Evolutionary conservation across 306 rosid genomes (phyloP), one percentile per base, ranked within the genome.

Genomic region (Citrullus mucosospermus): DNA sequence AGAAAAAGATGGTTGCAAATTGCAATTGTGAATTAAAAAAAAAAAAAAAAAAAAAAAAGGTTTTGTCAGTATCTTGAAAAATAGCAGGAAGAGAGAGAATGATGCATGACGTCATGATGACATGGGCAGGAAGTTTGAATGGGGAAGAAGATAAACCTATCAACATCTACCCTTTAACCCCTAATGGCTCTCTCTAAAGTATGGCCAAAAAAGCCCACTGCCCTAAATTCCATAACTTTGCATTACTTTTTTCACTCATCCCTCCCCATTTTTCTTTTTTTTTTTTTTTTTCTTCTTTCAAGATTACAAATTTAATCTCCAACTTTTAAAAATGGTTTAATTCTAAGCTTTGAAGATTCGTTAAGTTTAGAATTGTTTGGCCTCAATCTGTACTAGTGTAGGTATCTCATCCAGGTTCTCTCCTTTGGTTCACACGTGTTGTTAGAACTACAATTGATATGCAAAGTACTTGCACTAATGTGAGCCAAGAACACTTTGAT

Each of bases 171-270:
- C 20, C 53, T 12, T 69, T 69, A 43, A n/a, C 75, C 36, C 20
- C 46, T 17, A 34, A 66, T 34, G 72, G 28, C 71, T 65, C 65
- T 22, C 65, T 65, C 44, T 28, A 65, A 65, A 65, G 16, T 30
- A 62, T 62, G 39, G 70, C 70, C 70, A 32, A 63, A 63, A 63
- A 32, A 32, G 70, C 70, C 70, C 72, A 66, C 72, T 66, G 50
- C 72, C 72, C 72, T 66, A 16, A 66, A 66, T 66, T 66, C 43
- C 50, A 36, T 38, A 62, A 61, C 39, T 61, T 28, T 32, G 34
- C 41, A 62, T 12, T 60, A 3, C 13, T 60, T 22, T 9, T 60
- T 0, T 28, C 67, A 60, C 34, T 28, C 67, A 59, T 11, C 22
- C 32, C 63, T 8, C 12, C 28, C 2, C 0, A 3, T 1, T 3